These are phyloP conservation scores for Brettanomyces sp. DNA, from an alignment of 805 yeast genomes.

Conservation along the genomic window DNA sequence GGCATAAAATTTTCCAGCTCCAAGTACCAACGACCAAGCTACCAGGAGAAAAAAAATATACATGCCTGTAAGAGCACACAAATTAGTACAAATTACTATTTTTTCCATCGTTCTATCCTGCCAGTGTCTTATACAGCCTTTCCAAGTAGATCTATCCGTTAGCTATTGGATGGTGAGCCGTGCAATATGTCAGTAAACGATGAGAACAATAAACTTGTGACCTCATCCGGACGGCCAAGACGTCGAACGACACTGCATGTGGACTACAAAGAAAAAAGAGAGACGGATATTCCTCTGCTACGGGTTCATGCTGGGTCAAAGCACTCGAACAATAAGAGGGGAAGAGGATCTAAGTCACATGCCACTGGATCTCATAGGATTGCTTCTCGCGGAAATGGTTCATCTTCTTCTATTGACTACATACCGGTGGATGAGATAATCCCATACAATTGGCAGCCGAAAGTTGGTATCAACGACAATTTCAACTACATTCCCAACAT, in stretches of 20 bases:
- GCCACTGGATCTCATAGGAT: background rate
- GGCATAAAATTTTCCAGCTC: too few species aligned
- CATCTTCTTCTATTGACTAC: constrained; percentile 7
- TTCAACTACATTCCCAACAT: constrained; percentile 37
- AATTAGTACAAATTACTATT: too few species aligned
- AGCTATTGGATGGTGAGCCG: too few species aligned
- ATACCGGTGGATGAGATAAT: constrained; percentile 25
- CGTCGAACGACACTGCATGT: constrained; percentile 23
- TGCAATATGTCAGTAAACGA: too few species aligned
- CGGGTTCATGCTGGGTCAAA: background rate
- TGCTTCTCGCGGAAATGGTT: background rate
- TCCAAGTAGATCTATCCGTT: too few species aligned
- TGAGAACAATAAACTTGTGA: constrained; percentile 1
- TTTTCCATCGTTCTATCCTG: too few species aligned
- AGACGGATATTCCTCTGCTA: constrained; percentile 14
- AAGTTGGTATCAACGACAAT: constrained; percentile 24
- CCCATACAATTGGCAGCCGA: constrained; percentile 46
- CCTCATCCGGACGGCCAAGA: constrained; percentile 18
- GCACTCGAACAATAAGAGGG: background rate
- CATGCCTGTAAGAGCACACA: too few species aligned
- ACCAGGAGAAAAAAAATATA: too few species aligned
- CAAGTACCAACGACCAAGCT: too few species aligned
- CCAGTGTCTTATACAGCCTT: too few species aligned
- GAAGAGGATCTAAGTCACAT: background rate
- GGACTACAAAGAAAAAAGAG: constrained; percentile 26